These are phyloP conservation scores for Hymenoscyphus scutula DNA, from an alignment of 2,329 filamentous ascomycete genomes.

Conservation along the genomic window DNA sequence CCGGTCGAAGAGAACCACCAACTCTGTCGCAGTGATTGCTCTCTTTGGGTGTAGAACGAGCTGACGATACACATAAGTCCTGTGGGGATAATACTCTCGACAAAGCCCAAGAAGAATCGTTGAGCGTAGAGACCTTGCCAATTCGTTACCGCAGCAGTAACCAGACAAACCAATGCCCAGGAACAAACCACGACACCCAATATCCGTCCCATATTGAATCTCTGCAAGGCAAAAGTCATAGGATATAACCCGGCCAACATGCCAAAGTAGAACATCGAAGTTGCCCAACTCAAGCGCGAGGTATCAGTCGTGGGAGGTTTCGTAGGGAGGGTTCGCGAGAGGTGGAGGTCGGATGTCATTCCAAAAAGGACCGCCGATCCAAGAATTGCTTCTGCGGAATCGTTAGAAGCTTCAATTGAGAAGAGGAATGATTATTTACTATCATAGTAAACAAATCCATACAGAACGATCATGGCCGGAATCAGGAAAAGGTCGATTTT, in stretches of 20 bases:
- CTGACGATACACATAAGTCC: constrained; percentile 64
- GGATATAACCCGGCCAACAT: constrained; percentile 74
- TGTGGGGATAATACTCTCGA: constrained; percentile 64
- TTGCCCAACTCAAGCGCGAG: constrained; percentile 70
- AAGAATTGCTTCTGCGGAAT: constrained; percentile 58
- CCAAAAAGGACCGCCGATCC: constrained; percentile 72
- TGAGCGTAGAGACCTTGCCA: constrained; percentile 64
- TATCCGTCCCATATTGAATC: constrained; percentile 62
- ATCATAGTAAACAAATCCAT: constrained; percentile 69
- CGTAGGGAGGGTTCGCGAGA: constrained; percentile 51
- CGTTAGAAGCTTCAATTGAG: neutral
- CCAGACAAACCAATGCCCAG: constrained; percentile 66
- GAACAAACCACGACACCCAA: constrained; percentile 62
- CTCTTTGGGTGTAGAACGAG: constrained; percentile 62
- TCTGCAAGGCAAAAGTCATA: constrained; percentile 68
- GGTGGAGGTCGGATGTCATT: constrained; percentile 66
- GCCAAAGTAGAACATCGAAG: constrained; percentile 77
- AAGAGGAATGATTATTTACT: constrained; percentile 41
- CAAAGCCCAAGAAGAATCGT: constrained; percentile 61
- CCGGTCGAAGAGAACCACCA: constrained; percentile 63
- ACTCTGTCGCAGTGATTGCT: constrained; percentile 62
- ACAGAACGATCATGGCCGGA: constrained; percentile 63
- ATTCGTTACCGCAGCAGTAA: constrained; percentile 63
- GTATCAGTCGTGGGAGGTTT: constrained; percentile 60
- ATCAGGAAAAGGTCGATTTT: constrained; percentile 69